Base-by-base conservation (phyloP, 1,139 yeast genomes). In the Casaregolazyma suthepensis region DNA sequence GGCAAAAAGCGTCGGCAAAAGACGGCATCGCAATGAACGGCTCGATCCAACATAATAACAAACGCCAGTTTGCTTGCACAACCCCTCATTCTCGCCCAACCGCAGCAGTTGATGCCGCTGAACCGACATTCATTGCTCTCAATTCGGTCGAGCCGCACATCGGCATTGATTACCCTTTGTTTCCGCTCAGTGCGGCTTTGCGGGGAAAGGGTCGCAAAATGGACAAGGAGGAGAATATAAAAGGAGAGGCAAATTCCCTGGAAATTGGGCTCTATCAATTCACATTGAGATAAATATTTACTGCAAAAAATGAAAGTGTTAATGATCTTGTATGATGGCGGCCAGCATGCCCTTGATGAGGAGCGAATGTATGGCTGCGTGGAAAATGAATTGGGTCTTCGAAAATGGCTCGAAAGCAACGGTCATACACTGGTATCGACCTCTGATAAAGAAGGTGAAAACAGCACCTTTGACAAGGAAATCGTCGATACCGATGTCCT, bases 371-470 rank as follows among this genome's bases (percentile, higher is more conserved):
- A 83, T 56, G 95, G 95, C 23, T 77, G 86, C 57, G 77, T 82
- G 58, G 93, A 86, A 70, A 85, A 85, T 67, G 91, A 86, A 63
- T 78, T 87, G 55, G 94, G 94, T 6, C 73, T 86, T 56, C 78
- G 85, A 57, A 67, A 77, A 56, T 83, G 82, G 74, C 76, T 87
- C 52, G 87, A 84, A 65, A 67, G 72, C 18, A 73, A 82, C 57
- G 94, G 93, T 43, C 89, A 87, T 65, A 80, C 82, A 54, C 74
- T 85, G 60, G 78, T 83, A 45, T 75, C 86, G 52, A 86, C 94
- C 46, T 67, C 79, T 48, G 82, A 80, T 68, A 87, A 87, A 67
- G 95, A 86, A 54, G 87, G 87, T n/a, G 76, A 74, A 50, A 60
- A 71, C 61, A 78, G 86, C 0, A 76, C 68, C 43, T 78, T 86